These are phyloP conservation scores for Geranomyces variabilis DNA, from an alignment of 192 early-diverging fungal species.

Conservation along the genomic window DNA sequence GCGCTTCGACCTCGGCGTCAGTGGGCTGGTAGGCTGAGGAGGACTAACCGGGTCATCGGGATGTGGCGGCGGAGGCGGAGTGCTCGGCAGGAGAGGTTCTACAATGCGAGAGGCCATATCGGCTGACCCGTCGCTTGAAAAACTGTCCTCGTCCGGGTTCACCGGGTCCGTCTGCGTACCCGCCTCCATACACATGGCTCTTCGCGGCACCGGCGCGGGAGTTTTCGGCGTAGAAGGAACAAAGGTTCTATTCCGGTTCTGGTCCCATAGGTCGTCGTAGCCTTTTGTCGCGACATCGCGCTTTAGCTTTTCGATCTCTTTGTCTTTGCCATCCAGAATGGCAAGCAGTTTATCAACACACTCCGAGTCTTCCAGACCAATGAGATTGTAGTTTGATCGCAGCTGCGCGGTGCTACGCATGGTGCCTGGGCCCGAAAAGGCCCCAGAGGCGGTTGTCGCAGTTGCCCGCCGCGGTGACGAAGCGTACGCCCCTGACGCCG, in stretches of 20 bases:
- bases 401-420: not conserved
- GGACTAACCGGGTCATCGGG: no score
- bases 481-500: not conserved
- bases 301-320: conserved; percentile 13
- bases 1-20: no score
- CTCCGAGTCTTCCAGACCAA: conserved; percentile 3
- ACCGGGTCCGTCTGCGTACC: no score
- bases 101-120: no score
- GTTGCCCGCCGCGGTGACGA: not conserved
- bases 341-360: not conserved
- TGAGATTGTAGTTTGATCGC: not conserved
- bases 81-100: no score
- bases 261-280: conserved; percentile 5
- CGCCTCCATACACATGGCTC: no score
- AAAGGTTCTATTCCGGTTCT: not conserved
- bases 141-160: no score
- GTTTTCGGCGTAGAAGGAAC: conserved; percentile 1
- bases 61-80: no score
- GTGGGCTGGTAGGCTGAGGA: no score
- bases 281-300: not conserved
- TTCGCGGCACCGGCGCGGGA: no score
- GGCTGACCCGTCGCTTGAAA: no score
- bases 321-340: conserved; percentile 4
- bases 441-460: not conserved
- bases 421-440: not conserved